Evolutionary conservation across 2,329 filamentous ascomycete genomes (phyloP), one percentile per base, ranked within the genome.

Genomic region (Pleoardoris graminearum): DNA sequence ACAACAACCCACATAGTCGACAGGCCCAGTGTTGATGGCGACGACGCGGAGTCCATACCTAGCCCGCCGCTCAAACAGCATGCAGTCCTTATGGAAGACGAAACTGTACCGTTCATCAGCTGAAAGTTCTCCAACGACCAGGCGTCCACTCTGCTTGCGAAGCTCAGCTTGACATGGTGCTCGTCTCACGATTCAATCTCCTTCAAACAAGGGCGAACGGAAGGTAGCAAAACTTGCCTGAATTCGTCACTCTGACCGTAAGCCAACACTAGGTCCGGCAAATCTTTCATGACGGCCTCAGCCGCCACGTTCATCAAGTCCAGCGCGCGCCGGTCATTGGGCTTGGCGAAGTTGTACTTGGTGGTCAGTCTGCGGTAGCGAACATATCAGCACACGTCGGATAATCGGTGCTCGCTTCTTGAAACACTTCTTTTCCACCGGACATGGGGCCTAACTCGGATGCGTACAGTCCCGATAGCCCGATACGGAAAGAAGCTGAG

Each of bases 241-340:
- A 88, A 97, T 72, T 99, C 94, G 69, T 99, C 94, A 72, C 91
- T 97, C 60, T 96, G 86, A 1, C 94, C 94, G 65, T 97, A 99
- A 0, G 88, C 92, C 56, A 97, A 83, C 6, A 87, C 85, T 59
- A 97, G 85, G 65, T 97, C 93, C 3, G 91, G 86, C 21, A 97
- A 76, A 45, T 95, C 89, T 57, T 83, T 83, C 76, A 97, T 85
- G 41, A 97, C 90, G 5, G 88, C 87, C 54, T 85, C 83, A n/a
- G 94, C 94, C 2, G 91, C 91, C 1, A 85, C 85, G 67, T 99
- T 99, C 93, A 99, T 97, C 60, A 99, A 85, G 72, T 95, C 85
- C 11, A 97, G 77, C 0, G 92, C 94, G 59, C 90, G 83, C 35
- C 82, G 81, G 73, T 99, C 94, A 75, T 97, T 99, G 33, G 94